These are phyloP conservation scores for Aspergillus versicolor DNA, from an alignment of 2,329 filamentous ascomycete genomes.

Conservation along the genomic window DNA sequence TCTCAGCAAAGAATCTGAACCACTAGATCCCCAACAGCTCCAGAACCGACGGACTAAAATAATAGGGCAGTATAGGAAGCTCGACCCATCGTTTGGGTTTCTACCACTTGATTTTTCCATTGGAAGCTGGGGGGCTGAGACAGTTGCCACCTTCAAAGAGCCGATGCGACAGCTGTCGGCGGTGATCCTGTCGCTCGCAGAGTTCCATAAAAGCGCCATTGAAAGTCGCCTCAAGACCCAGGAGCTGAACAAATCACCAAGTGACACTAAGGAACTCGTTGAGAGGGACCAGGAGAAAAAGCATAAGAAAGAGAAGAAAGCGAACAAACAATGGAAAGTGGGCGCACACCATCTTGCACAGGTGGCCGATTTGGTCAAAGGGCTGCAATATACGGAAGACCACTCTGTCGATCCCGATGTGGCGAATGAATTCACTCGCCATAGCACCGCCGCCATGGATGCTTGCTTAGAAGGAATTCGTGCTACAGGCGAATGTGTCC, in stretches of 20 bases:
- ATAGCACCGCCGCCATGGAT: constrained; percentile 26
- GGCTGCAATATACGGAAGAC: constrained; percentile 27
- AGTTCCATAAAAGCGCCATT: constrained; percentile 43
- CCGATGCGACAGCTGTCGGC: constrained; percentile 39
- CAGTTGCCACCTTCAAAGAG: constrained; percentile 40
- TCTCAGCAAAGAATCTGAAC: constrained; percentile 18
- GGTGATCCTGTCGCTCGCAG: constrained; percentile 38
- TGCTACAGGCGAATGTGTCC: constrained; percentile 18
- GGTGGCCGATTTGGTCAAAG: not conserved
- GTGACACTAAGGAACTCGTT: not conserved
- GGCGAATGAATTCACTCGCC: constrained; percentile 31
- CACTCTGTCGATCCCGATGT: constrained; percentile 33
- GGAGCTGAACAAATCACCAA: not conserved
- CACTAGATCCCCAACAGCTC: constrained; percentile 22
- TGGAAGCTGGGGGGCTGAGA: constrained; percentile 47
- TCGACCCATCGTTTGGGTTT: constrained; percentile 44
- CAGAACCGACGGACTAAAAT: constrained; percentile 32
- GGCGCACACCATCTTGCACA: not conserved
- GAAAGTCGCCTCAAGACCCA: constrained; percentile 3
- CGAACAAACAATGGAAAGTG: constrained; percentile 9
- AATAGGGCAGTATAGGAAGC: constrained; percentile 38
- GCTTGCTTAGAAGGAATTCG: constrained; percentile 23
- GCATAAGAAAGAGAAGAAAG: too few species aligned
- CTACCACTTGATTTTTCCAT: constrained; percentile 50
- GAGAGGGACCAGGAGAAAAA: constrained; percentile 8